phyloP scores from a whole-genome alignment of 805 yeast species.

The Priceomyces castillae region DNA sequence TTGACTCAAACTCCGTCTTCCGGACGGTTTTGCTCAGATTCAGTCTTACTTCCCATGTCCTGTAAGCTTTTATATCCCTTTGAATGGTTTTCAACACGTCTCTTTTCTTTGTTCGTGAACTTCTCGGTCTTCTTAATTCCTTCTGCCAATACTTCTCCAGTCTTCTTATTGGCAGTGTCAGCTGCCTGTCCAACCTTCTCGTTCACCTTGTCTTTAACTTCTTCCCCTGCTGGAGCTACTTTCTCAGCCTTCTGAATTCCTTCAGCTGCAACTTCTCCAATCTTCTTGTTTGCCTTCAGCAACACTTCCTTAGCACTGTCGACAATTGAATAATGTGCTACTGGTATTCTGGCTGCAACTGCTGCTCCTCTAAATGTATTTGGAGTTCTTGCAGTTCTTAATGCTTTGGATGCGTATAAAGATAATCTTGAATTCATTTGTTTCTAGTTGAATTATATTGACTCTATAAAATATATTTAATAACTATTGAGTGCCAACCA shows the following conservation, averaged over 20 bases:
- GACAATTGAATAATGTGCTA: constrained; percentile 21
- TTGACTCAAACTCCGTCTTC: constrained; percentile 33
- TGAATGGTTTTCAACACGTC: constrained; percentile 25
- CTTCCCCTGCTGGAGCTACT: constrained; percentile 14
- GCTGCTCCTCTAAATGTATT: not conserved
- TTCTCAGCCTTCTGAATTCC: constrained; percentile 38
- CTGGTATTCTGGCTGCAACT: constrained; percentile 3
- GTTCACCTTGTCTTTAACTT: constrained; percentile 9
- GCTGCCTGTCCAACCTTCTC: constrained; percentile 18
- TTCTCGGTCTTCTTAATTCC: constrained; percentile 27
- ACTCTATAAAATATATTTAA: too few relatives aligned
- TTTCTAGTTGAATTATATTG: too few relatives aligned
- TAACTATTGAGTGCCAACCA: too few relatives aligned
- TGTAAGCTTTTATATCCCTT: constrained; percentile 39
- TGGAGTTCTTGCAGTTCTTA: not conserved
- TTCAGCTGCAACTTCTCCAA: constrained; percentile 41
- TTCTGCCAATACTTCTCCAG: constrained; percentile 32
- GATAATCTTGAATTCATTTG: not conserved
- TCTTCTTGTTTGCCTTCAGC: constrained; percentile 31
- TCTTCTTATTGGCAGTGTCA: constrained; percentile 25
- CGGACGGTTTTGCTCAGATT: constrained; percentile 45
- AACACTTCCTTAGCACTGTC: constrained; percentile 37
- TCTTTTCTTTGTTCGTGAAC: constrained; percentile 12
- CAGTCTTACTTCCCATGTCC: constrained; percentile 43
- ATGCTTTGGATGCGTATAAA: not conserved